Evolutionary conservation across 2,329 filamentous ascomycete genomes (phyloP), one percentile per base, ranked within the genome.

Genomic region (Trichoderma aggressivum): DNA sequence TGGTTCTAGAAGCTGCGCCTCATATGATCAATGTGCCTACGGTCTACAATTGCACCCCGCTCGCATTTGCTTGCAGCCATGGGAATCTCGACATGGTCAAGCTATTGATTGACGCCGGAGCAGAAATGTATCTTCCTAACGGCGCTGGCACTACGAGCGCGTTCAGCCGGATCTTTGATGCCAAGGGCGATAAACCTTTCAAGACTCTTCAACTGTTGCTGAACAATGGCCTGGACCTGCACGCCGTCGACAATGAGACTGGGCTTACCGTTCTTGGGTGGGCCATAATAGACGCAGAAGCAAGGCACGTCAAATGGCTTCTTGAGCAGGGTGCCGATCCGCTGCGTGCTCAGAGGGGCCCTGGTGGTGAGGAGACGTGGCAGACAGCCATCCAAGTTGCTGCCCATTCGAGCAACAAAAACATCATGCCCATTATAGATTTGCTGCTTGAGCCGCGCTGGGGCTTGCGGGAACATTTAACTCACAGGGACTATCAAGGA

Each of bases 281-380:
- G 60, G 76, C 75, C 0, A 74, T 75, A 26, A 50, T 28, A 3
- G 62, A 47, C 16, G 72, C 74, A 21, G 63, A 73, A 18, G 47
- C 70, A 7, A 63, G 66, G 21, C 39, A 74, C 28, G 75, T 77
- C 26, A 69, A 70, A 30, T 74, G 73, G 70, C 59, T 77, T 30
- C 72, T 76, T 5, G 70, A 73, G 10, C 72, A 72, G 12, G 76
- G 76, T 2, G 75, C 73, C 8, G 72, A 77, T 67, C 75, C 74
- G 16, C 24, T 72, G 6, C 74, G 71, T 36, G 73, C 71, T 11
- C 70, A 73, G 11, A 70, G 66, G 12, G 34, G 56, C 6, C 71
- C 73, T 2, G 70, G 63, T 5, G 62, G 60, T 2, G 26, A 64
- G 3, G 30, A 70, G 8, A 11, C 34, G 4, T 77, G 76, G 75